Conservation (phyloP, 2,329 filamentous ascomycete species). For the Curvularia hawaiiensis region DNA sequence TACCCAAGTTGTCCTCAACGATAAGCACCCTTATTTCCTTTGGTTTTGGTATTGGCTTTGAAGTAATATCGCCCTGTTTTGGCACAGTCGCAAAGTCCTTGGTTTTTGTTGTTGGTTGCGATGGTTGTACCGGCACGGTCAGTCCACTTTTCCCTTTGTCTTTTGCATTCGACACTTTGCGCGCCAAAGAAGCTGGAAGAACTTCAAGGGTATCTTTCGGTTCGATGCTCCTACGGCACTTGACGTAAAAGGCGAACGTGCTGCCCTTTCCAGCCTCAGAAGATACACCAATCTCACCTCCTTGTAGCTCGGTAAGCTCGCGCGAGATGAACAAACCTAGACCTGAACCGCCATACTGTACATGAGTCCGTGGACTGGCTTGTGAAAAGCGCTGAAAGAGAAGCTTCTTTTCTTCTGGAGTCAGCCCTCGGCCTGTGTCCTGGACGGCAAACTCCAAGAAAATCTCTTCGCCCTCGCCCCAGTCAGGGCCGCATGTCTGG, state of each 20-base stretch:
- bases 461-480: constrained; percentile 69
- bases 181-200: constrained; percentile 28
- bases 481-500: constrained; percentile 62
- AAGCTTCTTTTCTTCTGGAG: constrained; percentile 71
- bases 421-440: constrained; percentile 78
- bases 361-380: constrained; percentile 74
- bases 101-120: constrained; percentile 30
- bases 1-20: constrained; percentile 50
- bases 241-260: constrained; percentile 79
- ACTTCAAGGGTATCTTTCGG: constrained; percentile 41
- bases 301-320: constrained; percentile 79
- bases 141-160: constrained; percentile 23
- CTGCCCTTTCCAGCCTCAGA: constrained; percentile 71
- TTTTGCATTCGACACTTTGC: constrained; percentile 41
- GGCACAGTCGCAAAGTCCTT: constrained; percentile 44
- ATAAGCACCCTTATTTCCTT: constrained; percentile 46
- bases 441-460: constrained; percentile 75
- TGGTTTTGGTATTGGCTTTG: constrained; percentile 17
- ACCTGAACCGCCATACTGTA: constrained; percentile 79
- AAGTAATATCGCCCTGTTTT: constrained; percentile 9
- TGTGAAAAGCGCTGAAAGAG: constrained; percentile 82
- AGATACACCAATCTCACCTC: constrained; percentile 77
- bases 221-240: constrained; percentile 62
- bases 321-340: constrained; percentile 80
- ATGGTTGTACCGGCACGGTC: constrained; percentile 4